A percentile compares a stretch with the other conserved stretches of the same genome.
Conservation (phyloP, 2,329 filamentous ascomycete species). For the Arthrobotrys pseudoclavata region DNA sequence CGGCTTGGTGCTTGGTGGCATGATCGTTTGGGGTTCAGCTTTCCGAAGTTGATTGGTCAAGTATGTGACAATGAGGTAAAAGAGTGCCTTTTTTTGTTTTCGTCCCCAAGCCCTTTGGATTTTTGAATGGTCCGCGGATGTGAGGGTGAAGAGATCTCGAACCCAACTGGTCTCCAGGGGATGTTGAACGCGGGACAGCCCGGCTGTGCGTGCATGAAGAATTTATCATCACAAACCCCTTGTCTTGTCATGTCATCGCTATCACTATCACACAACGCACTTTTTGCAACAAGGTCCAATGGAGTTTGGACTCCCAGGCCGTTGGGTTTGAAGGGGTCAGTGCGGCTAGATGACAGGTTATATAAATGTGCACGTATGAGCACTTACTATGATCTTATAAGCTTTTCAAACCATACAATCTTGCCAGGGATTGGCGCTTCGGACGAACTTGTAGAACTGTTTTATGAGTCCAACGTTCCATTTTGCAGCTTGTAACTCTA, state of each 20-base stretch:
- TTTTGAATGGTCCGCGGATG: background rate
- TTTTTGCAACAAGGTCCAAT: constrained; percentile 29
- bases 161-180: constrained; percentile 2
- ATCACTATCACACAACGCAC: constrained; percentile 32
- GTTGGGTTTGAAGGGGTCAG: background rate
- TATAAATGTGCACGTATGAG: background rate
- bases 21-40: background rate
- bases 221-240: constrained; percentile 13
- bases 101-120: background rate
- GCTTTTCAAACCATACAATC: no score
- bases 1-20: constrained; percentile 16
- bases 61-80: constrained; percentile 24
- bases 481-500: no score
- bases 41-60: constrained; percentile 6
- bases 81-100: constrained; percentile 8
- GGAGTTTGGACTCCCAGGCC: background rate
- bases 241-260: background rate
- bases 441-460: background rate
- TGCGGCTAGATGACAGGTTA: background rate
- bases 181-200: constrained; percentile 27
- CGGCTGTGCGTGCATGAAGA: constrained; percentile 26
- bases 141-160: constrained; percentile 2
- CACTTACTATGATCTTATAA: background rate
- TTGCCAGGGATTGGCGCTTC: background rate
- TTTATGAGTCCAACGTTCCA: background rate